A percentile compares a stretch with the other conserved stretches of the same genome.
Conservation (phyloP, 164 flowering plant genomes). For the Tinospora cordifolia region DNA sequence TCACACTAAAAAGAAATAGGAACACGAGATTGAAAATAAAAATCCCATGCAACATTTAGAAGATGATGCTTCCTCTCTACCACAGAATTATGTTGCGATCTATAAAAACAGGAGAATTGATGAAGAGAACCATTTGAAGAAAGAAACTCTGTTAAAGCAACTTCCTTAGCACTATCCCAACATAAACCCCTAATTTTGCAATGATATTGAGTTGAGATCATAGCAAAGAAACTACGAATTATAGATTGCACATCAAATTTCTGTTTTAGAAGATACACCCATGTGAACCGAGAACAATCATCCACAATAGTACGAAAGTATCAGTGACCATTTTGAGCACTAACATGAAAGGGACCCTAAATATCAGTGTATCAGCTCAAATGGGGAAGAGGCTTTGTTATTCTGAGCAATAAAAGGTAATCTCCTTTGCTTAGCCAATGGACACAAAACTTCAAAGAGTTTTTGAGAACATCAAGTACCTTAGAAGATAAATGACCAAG, state of each 20-base stretch:
- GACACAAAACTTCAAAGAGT: neutral
- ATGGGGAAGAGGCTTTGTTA: neutral
- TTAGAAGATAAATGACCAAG: no score
- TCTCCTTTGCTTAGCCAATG: neutral
- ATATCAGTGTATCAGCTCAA: neutral
- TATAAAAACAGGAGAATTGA: neutral
- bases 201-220: neutral
- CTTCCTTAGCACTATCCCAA: neutral
- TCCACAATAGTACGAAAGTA: neutral
- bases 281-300: neutral
- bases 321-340: neutral
- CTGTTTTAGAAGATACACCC: neutral
- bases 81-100: neutral
- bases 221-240: neutral
- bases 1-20: no score
- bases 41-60: neutral
- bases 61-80: neutral
- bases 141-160: neutral
- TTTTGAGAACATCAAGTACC: no score
- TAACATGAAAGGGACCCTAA: neutral
- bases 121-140: neutral
- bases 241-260: neutral
- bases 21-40: no score
- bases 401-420: neutral
- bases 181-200: neutral